A percentile compares a stretch with the other conserved stretches of the same genome.
phyloP scores from a whole-genome alignment of 225 moss, liverwort and hornwort species.

The Neckera pumila region DNA sequence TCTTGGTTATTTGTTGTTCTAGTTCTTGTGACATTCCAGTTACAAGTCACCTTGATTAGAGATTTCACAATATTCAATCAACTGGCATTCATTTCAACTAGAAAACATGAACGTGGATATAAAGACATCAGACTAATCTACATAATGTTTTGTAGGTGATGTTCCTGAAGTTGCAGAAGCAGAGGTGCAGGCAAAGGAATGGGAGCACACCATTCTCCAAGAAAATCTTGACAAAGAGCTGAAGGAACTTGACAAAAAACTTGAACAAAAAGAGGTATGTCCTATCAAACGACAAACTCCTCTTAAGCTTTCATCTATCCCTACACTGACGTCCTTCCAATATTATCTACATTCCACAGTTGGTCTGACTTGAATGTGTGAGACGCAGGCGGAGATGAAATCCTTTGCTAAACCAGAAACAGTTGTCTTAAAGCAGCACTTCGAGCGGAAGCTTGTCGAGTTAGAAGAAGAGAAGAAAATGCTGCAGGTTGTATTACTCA shows the following conservation, averaged over 20 bases:
- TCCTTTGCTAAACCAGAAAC: slow-evolving; percentile 64
- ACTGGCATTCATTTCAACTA: background rate
- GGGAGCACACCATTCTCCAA: slow-evolving; percentile 82
- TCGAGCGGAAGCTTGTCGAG: slow-evolving; percentile 81
- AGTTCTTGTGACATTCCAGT: background rate
- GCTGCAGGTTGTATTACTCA: slow-evolving; percentile 50
- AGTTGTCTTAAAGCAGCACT: slow-evolving; percentile 83
- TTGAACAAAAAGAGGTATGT: slow-evolving; percentile 86
- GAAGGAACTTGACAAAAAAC: slow-evolving; percentile 76
- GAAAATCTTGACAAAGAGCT: slow-evolving; percentile 88
- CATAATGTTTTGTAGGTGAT: slow-evolving; percentile 5
- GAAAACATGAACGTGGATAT: background rate
- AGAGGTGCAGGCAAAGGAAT: slow-evolving; percentile 77
- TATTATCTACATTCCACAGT: background rate
- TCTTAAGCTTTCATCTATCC: background rate
- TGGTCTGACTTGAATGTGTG: background rate
- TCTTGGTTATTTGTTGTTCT: background rate
- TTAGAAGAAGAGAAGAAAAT: slow-evolving; percentile 89
- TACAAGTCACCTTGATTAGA: background rate
- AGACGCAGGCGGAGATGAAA: slow-evolving; percentile 88
- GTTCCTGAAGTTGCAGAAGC: slow-evolving; percentile 53
- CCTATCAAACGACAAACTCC: background rate
- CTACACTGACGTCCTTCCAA: background rate
- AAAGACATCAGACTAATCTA: background rate
- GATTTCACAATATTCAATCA: background rate